These are phyloP conservation scores for Chytriomyces confervae DNA, from an alignment of 192 early-diverging fungal genomes.

Conservation along the genomic window DNA sequence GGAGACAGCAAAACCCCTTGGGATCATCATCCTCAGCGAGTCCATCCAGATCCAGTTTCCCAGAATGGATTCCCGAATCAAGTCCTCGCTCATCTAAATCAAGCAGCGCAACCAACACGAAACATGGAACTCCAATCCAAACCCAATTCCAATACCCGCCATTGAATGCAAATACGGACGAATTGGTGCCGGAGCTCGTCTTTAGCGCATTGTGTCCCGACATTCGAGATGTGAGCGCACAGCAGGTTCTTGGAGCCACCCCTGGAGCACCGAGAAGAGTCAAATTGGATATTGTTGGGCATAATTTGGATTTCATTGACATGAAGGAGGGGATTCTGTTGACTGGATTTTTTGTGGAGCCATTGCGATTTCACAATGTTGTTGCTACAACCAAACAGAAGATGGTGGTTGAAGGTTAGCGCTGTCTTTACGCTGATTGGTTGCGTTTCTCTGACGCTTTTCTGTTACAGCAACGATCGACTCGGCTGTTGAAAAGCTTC, in stretches of 20 bases:
- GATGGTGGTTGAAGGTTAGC: slow-evolving; percentile 41
- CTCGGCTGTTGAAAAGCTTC: slow-evolving; percentile 28
- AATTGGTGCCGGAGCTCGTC: slow-evolving; percentile 26
- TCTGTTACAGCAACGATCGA: slow-evolving; percentile 26
- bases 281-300: slow-evolving; percentile 36
- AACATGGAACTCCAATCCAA: background rate
- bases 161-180: background rate
- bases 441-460: background rate
- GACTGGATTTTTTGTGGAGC: slow-evolving; percentile 38
- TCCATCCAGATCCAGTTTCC: background rate
- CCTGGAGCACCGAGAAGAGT: slow-evolving; percentile 32
- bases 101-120: background rate
- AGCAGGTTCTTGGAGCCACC: slow-evolving; percentile 32
- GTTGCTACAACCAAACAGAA: slow-evolving; percentile 39
- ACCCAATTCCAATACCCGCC: slow-evolving; percentile 23
- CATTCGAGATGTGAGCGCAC: slow-evolving; percentile 33
- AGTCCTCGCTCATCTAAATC: background rate
- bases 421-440: background rate
- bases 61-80: background rate
- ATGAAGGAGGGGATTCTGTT: slow-evolving; percentile 37
- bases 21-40: background rate
- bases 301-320: slow-evolving; percentile 44
- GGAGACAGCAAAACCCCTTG: background rate
- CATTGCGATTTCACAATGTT: slow-evolving; percentile 30
- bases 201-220: slow-evolving; percentile 27